Evolutionary conservation across 352 stramenopile genomes (phyloP), one percentile per base, ranked within the genome.

Genomic region (Hyaloperonospora arabidopsidis): DNA sequence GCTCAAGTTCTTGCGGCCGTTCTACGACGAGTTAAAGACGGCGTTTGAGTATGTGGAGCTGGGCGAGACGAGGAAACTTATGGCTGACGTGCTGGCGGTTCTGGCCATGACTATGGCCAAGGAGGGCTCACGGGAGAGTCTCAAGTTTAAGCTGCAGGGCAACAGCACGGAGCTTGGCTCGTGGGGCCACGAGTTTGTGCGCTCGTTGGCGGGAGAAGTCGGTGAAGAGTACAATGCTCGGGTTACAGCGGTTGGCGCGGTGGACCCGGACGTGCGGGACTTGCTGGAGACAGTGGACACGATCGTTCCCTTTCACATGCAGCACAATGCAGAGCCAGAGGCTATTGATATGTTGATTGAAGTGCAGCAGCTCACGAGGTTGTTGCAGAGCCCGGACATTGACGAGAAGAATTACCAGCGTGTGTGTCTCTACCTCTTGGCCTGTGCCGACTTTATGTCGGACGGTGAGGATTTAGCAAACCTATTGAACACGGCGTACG

Each of bases 131-230:
- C 75, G 86, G 15, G 86, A 95, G 56, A 94, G 82, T 43, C 74
- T 97, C 23, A 72, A 70, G 39, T 98, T 84, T 70, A 98, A 97
- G 68, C 60, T 98, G 32, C 59, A 76, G 56, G 94, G 92, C 14
- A 95, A 95, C 59, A 82, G 72, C 49, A 96, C 64, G 18, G 84
- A 98, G 21, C 74, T 99, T 0, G 95, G 95, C 17, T 87, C 82
- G 28, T 99, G 97, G 97, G 97, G 96, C 44, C 96, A 99, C 72
- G 97, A 99, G 72, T 99, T 98, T 70, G 89, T 99, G 40, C 87
- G 97, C 5, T 97, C 89, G 47, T 72, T 99, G 45, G 88, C 95
- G 6, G 97, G 97, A 18, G 96, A 99, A 78, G 98, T 99, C 36
- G 96, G 96, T 22, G 85, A 98, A 51, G 81, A 92, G 63, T 94